These are phyloP conservation scores for Schwanniomyces polymorphus DNA, from an alignment of 805 yeast genomes.

Conservation along the genomic window DNA sequence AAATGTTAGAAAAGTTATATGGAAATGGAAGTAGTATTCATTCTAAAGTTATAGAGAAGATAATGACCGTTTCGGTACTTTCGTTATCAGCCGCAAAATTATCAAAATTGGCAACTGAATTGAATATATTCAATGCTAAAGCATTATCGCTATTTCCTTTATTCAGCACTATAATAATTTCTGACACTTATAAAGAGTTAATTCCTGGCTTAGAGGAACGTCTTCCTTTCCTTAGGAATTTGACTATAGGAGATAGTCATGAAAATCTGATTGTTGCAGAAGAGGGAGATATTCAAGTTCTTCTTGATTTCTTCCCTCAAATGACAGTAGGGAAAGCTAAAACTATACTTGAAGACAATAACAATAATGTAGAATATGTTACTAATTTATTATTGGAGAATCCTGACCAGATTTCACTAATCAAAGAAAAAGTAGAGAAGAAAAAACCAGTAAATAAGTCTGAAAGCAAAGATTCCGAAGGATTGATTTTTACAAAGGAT, in stretches of 20 bases:
- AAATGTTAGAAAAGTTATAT: conserved; percentile 56
- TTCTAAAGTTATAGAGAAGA: conserved; percentile 43
- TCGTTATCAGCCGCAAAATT: conserved; percentile 47
- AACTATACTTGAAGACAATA: conserved; percentile 48
- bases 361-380: conserved; percentile 54
- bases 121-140: conserved; percentile 44
- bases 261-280: conserved; percentile 7
- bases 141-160: conserved; percentile 53
- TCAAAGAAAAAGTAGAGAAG: conserved; percentile 14
- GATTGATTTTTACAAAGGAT: conserved; percentile 13
- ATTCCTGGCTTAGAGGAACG: conserved; percentile 54
- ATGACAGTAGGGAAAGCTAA: conserved; percentile 47
- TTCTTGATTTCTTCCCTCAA: conserved; percentile 68
- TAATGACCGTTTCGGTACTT: conserved; percentile 53
- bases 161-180: conserved; percentile 52
- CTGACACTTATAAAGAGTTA: conserved; percentile 44
- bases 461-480: neutral
- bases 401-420: conserved; percentile 42
- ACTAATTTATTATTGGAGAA: conserved; percentile 64
- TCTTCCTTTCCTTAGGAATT: conserved; percentile 44
- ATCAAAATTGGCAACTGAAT: conserved; percentile 39
- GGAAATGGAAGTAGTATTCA: conserved; percentile 56
- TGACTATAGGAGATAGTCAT: conserved; percentile 8
- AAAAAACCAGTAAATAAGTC: conserved; percentile 3
- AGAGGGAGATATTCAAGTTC: conserved; percentile 37